These are phyloP conservation scores for Penicillium steckii DNA, from an alignment of 495 filamentous ascomycete species.

Conservation along the genomic window DNA sequence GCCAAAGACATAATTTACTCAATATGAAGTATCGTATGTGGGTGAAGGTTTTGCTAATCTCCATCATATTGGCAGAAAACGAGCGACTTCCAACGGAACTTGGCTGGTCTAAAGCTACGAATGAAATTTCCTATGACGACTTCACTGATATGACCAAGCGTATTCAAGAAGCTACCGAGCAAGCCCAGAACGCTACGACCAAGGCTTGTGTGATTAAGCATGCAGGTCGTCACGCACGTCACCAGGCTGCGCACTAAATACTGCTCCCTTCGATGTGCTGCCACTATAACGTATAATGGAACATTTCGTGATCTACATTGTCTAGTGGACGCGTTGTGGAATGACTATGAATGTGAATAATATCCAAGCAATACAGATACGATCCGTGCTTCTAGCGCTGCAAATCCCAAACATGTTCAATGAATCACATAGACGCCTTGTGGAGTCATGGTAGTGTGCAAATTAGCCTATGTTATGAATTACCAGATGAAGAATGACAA, in stretches of 20 bases:
- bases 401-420: too few relatives aligned
- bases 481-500: too few relatives aligned
- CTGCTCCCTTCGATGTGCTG: not conserved
- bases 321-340: not conserved
- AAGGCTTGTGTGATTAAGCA: not conserved
- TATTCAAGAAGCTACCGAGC: not conserved
- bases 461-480: too few relatives aligned
- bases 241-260: not conserved
- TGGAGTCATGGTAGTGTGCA: too few relatives aligned
- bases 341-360: not conserved
- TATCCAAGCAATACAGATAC: not conserved
- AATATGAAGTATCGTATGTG: not conserved
- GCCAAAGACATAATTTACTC: not conserved
- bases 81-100: not conserved
- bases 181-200: not conserved
- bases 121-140: not conserved
- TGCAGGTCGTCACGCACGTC: not conserved
- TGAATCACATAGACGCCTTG: too few relatives aligned
- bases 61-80: not conserved
- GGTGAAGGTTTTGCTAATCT: not conserved
- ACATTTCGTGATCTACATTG: not conserved
- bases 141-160: not conserved
- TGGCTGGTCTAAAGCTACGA: not conserved
- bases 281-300: not conserved
- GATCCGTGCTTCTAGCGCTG: too few relatives aligned